Evolutionary conservation across 2,329 filamentous ascomycete species (phyloP), one percentile per base, ranked within the genome.

Genomic region (Helicocarpus griseus): DNA sequence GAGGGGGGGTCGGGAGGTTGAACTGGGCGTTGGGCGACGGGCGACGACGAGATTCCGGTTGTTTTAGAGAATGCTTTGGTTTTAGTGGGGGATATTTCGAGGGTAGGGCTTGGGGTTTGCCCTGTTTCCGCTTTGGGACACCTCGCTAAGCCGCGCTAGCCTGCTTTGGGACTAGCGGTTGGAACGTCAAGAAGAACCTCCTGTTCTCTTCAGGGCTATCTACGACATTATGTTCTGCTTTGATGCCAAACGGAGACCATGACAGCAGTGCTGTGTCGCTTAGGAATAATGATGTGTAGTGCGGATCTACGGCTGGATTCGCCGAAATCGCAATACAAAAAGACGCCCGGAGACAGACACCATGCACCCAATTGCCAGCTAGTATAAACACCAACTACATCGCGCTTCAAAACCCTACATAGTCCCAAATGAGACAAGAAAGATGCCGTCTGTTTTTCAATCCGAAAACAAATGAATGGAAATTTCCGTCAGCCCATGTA

Each of bases 41-140:
- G 17, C 24, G 22, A 17, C 31, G 28, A 38, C 38, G 47, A 14
- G 36, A 21, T 51, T 47, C 40, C 46, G 53, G 40, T 58, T 53
- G 49, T 50, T 51, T 56, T 58, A 48, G 48, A 53, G 44, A 54
- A 55, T 54, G 51, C 33, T 43, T 28, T 46, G 46, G 46, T 52
- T 52, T 67, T 67, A 69, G 69, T 71, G 69, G 66, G 68, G 69
- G 66, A 62, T 60, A 62, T 65, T 60, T 66, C 63, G 60, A 57
- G 63, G 63, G 54, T 63, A 70, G 68, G 69, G 67, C 63, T 70
- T 65, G 65, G 60, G 59, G 58, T 55, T 58, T 54, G 63, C 64
- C 63, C 65, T 70, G 63, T 66, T 61, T 69, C 38, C 39, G 19
- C 14, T 47, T 47, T 47, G 31, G 43, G 67, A 63, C 6, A 31